Conservation (phyloP, 805 yeast species). For the Kodamaea neixiangensis region DNA sequence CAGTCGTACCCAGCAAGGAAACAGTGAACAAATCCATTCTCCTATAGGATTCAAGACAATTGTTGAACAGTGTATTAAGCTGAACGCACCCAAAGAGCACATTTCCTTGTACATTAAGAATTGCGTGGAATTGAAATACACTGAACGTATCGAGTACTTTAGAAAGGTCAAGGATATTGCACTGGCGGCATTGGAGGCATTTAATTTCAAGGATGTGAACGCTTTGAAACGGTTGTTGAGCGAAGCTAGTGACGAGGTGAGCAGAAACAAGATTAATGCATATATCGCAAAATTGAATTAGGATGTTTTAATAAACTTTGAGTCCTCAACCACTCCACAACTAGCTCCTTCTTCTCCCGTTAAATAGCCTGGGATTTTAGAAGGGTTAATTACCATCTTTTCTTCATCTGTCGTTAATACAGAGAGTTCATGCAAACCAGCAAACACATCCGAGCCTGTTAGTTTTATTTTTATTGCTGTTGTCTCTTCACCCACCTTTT, state of each 20-base stretch:
- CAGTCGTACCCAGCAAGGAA: conserved; percentile 38
- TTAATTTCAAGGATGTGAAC: conserved; percentile 43
- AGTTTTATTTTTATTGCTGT: conserved; percentile 40
- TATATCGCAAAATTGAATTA: conserved; percentile 21
- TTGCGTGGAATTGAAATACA: conserved; percentile 47
- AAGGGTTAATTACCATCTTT: conserved; percentile 50
- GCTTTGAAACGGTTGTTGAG: conserved; percentile 19
- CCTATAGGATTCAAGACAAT: conserved; percentile 75
- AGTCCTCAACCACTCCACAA: conserved; percentile 39
- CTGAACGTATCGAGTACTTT: conserved; percentile 52
- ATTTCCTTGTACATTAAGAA: conserved; percentile 61
- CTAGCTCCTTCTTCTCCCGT: conserved; percentile 70
- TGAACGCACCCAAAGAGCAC: conserved; percentile 55
- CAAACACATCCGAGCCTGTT: conserved; percentile 73
- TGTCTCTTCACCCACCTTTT: conserved; percentile 20
- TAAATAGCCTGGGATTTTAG: conserved; percentile 70
- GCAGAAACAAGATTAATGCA: conserved; percentile 18
- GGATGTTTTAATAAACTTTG: conserved; percentile 1
- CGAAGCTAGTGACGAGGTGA: conserved; percentile 19
- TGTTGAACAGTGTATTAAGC: conserved; percentile 49
- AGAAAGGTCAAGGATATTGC: conserved; percentile 52
- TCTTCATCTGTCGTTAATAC: conserved; percentile 21
- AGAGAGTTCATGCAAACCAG: conserved; percentile 73
- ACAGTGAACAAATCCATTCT: conserved; percentile 50
- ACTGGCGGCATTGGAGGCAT: conserved; percentile 53